phyloP scores from a whole-genome alignment of 73 alveolate species.

The Symbiodinium natans region DNA sequence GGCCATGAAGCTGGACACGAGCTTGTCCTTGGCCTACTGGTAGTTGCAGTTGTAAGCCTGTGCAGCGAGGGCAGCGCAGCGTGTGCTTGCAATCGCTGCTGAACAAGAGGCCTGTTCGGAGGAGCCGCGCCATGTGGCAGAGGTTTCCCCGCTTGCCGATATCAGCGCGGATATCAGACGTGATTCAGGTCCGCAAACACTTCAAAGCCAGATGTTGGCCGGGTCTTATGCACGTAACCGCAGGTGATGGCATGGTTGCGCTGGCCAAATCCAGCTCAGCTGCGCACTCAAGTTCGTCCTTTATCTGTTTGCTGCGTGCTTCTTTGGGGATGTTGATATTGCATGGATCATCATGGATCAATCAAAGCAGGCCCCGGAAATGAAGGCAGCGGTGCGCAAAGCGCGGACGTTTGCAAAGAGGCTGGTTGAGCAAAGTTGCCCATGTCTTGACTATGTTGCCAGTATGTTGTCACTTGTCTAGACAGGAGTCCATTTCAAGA shows the following conservation, averaged over 20 bases:
- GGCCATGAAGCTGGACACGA: background rate
- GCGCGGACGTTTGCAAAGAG: background rate
- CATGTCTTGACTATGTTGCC: background rate
- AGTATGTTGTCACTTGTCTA: background rate
- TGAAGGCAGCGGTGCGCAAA: background rate
- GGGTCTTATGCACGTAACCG: background rate
- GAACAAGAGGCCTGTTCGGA: background rate
- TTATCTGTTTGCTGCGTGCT: no score
- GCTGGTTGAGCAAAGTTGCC: background rate
- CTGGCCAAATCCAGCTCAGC: background rate
- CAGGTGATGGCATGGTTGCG: background rate
- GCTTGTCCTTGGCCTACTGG: background rate
- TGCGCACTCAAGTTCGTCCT: background rate
- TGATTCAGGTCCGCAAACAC: background rate
- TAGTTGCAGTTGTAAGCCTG: no score
- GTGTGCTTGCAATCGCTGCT: background rate
- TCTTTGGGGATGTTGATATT: no score
- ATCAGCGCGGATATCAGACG: background rate
- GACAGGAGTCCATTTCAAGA: constrained; percentile 52
- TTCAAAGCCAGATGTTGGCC: background rate
- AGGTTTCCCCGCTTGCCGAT: background rate
- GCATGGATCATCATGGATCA: background rate
- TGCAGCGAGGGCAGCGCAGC: no score
- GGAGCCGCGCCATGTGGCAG: background rate
- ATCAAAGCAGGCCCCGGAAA: background rate